Evolutionary conservation across 2,329 filamentous ascomycete genomes (phyloP).

Genomic region (Lachnellula occidentalis): DNA sequence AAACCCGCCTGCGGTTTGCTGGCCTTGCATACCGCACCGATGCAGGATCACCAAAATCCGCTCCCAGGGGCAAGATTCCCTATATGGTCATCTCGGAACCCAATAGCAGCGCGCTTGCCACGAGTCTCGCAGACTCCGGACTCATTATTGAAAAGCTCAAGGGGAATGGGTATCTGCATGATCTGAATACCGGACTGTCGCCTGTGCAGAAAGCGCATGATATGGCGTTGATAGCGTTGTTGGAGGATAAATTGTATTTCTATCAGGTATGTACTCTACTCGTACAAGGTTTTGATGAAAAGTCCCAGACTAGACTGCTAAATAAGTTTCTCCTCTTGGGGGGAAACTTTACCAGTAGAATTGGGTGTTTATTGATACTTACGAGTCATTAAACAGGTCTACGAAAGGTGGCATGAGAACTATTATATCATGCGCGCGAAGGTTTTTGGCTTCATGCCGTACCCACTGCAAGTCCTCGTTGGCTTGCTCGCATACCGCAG

Average conservation of each 20-base stretch:
- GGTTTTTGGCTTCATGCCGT: conserved; percentile 44
- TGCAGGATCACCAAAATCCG: conserved; percentile 39
- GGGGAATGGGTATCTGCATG: conserved; percentile 36
- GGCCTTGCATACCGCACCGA: conserved; percentile 41
- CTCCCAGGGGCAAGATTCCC: conserved; percentile 55
- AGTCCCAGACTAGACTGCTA: too few species aligned
- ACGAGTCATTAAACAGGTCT: conserved; percentile 26
- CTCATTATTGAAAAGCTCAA: conserved; percentile 48
- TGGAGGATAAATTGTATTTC: conserved; percentile 58
- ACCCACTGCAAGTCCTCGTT: conserved; percentile 44
- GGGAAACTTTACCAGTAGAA: too few species aligned
- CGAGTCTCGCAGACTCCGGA: conserved; percentile 43
- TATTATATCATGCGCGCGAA: conserved; percentile 53
- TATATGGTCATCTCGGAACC: conserved; percentile 38
- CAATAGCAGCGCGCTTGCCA: neutral
- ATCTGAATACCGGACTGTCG: conserved; percentile 43
- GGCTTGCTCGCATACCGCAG: conserved; percentile 45
- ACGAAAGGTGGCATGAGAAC: conserved; percentile 55
- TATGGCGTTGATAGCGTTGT: conserved; percentile 45
- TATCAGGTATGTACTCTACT: conserved; percentile 37
- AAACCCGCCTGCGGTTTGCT: conserved; percentile 53
- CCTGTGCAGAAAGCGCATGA: conserved; percentile 41
- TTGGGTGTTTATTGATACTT: neutral
- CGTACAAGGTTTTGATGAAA: neutral
- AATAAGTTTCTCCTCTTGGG: too few species aligned